phyloP scores from a whole-genome alignment of 2,329 filamentous ascomycete genomes.

The Aureobasidium zeae region DNA sequence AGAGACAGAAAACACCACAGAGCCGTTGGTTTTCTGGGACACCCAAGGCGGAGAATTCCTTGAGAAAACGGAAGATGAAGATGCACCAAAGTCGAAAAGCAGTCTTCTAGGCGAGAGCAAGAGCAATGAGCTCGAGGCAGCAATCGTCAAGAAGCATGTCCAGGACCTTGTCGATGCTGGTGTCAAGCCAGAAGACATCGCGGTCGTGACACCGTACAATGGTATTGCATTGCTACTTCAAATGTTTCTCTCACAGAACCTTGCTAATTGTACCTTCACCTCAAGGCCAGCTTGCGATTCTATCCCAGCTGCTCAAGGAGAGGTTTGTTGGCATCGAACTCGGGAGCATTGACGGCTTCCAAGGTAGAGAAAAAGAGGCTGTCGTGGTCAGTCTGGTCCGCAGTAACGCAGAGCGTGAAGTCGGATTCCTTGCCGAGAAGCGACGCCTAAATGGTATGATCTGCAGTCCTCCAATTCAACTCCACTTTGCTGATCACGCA shows the following conservation, averaged over 20 bases:
- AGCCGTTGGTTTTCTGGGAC: slow-evolving; percentile 88
- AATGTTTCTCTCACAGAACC: too few relatives aligned
- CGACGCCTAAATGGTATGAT: slow-evolving; percentile 76
- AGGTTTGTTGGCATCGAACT: slow-evolving; percentile 77
- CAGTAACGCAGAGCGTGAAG: slow-evolving; percentile 77
- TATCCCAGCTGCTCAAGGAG: slow-evolving; percentile 70
- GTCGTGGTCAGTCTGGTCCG: slow-evolving; percentile 89
- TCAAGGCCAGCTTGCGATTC: slow-evolving; percentile 71
- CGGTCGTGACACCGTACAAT: slow-evolving; percentile 93
- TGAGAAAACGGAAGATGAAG: slow-evolving; percentile 68
- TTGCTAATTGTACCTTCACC: too few relatives aligned
- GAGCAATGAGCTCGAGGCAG: slow-evolving; percentile 84
- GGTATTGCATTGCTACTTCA: too few relatives aligned
- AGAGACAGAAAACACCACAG: slow-evolving; percentile 75
- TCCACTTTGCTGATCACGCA: slow-evolving; percentile 4
- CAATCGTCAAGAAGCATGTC: slow-evolving; percentile 71
- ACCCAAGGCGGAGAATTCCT: slow-evolving; percentile 90
- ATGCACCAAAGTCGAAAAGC: slow-evolving; percentile 59
- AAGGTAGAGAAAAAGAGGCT: slow-evolving; percentile 86
- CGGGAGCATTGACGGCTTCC: slow-evolving; percentile 95
- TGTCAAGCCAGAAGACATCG: slow-evolving; percentile 73
- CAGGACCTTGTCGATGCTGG: slow-evolving; percentile 66
- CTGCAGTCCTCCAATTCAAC: neutral
- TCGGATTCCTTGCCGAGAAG: slow-evolving; percentile 89
- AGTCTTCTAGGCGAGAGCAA: slow-evolving; percentile 65